These are phyloP conservation scores for Solanum sitiens DNA, from an alignment of 257 asterid genomes.

Conservation along the genomic window DNA sequence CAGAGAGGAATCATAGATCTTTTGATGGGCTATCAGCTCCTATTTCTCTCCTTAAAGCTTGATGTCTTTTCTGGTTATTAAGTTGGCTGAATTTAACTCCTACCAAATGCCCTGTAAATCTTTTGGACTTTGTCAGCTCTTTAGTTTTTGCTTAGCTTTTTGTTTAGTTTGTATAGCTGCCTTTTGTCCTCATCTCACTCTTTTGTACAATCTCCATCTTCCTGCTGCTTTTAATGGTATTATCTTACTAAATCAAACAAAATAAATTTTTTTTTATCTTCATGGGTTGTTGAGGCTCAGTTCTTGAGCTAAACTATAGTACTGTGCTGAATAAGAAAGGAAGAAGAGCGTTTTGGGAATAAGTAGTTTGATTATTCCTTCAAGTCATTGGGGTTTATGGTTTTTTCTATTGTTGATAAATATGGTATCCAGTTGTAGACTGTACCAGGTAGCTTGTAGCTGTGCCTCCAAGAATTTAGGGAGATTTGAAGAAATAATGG, in stretches of 20 bases:
- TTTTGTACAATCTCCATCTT: background rate
- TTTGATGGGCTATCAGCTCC: background rate
- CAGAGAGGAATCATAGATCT: background rate
- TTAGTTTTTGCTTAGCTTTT: background rate
- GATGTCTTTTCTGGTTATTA: background rate
- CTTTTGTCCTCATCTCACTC: background rate
- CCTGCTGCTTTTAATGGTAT: background rate
- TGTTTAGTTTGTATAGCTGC: background rate
- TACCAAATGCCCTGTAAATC: background rate
- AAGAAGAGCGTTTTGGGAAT: background rate
- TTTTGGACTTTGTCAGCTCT: background rate
- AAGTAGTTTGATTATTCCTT: background rate
- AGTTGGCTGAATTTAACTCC: background rate
- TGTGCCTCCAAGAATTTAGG: background rate
- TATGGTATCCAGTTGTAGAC: background rate
- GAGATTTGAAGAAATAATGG: background rate
- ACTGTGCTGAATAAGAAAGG: background rate
- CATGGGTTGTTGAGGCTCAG: background rate
- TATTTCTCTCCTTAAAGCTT: background rate
- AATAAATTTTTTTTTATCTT: background rate
- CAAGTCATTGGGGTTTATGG: background rate
- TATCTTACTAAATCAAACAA: no score
- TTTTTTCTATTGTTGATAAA: background rate
- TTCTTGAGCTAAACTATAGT: background rate
- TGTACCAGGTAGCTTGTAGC: background rate